A percentile compares a stretch with the other conserved stretches of the same genome.
Evolutionary conservation across 108 stramenopile species (phyloP).

Genomic region (Parmales sp.): DNA sequence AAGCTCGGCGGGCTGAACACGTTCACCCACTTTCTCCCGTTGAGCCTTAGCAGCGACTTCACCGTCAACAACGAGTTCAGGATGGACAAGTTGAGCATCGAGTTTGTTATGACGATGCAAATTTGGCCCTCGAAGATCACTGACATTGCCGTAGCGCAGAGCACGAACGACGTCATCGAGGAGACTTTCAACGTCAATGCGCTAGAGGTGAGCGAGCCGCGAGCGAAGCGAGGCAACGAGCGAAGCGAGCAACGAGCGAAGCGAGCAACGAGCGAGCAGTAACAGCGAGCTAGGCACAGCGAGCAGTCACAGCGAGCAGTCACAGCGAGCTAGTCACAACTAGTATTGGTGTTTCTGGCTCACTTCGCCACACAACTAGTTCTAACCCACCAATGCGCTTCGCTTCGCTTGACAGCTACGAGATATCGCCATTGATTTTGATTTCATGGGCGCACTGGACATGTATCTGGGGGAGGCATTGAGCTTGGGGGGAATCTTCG

Average conservation of each 20-base stretch:
- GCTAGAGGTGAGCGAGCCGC: neutral
- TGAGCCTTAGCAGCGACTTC: neutral
- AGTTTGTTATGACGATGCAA: neutral
- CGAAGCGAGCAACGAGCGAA: too few relatives aligned
- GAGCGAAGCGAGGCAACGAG: too few relatives aligned
- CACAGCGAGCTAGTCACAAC: too few relatives aligned
- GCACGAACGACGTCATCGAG: neutral
- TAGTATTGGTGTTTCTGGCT: too few relatives aligned
- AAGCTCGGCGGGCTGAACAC: constrained; percentile 1
- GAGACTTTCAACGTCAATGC: neutral
- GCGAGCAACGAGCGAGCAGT: too few relatives aligned
- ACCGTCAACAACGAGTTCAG: neutral
- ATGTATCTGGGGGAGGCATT: neutral
- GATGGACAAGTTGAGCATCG: neutral
- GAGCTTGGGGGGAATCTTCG: neutral
- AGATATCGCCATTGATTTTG: neutral
- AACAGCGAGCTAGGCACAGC: too few relatives aligned
- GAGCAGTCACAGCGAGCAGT: too few relatives aligned
- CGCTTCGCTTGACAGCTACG: too few relatives aligned
- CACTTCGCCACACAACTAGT: too few relatives aligned
- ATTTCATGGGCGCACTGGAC: neutral
- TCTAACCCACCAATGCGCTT: too few relatives aligned
- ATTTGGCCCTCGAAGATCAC: neutral
- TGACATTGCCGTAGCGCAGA: neutral
- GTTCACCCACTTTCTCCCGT: neutral